phyloP scores from a whole-genome alignment of 768 basidiomycete genomes.

The Psilocybe tampanensis region DNA sequence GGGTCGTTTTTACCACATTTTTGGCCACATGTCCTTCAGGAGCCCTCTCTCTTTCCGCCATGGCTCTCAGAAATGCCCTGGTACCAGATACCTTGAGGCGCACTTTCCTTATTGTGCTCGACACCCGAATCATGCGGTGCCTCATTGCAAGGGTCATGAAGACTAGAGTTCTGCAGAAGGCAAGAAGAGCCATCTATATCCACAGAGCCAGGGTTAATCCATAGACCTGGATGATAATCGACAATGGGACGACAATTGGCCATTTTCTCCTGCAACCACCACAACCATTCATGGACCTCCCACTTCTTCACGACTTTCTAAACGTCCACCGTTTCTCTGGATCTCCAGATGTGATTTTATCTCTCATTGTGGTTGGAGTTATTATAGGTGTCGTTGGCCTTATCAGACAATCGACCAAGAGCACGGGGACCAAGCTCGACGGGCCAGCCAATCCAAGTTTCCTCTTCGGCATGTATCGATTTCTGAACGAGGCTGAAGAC shows the following conservation, averaged over 20 bases:
- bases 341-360: background rate
- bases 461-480: slow-evolving; percentile 40
- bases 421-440: slow-evolving; percentile 33
- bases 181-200: background rate
- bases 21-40: too few species aligned
- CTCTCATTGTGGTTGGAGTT: background rate
- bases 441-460: slow-evolving; percentile 46
- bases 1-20: too few species aligned
- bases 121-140: background rate
- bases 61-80: too few species aligned
- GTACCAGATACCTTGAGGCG: too few species aligned
- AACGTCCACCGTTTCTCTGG: background rate
- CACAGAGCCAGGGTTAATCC: background rate
- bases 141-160: background rate
- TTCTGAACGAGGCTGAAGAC: slow-evolving; percentile 30
- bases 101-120: too few species aligned
- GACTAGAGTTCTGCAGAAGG: background rate
- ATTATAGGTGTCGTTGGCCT: background rate
- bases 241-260: background rate
- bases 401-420: background rate
- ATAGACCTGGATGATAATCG: background rate
- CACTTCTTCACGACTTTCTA: background rate
- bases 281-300: too few species aligned
- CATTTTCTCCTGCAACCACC: too few species aligned
- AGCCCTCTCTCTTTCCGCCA: too few species aligned